phyloP scores from a whole-genome alignment of 2,329 filamentous ascomycete genomes.

The Diaporthe amygdali region DNA sequence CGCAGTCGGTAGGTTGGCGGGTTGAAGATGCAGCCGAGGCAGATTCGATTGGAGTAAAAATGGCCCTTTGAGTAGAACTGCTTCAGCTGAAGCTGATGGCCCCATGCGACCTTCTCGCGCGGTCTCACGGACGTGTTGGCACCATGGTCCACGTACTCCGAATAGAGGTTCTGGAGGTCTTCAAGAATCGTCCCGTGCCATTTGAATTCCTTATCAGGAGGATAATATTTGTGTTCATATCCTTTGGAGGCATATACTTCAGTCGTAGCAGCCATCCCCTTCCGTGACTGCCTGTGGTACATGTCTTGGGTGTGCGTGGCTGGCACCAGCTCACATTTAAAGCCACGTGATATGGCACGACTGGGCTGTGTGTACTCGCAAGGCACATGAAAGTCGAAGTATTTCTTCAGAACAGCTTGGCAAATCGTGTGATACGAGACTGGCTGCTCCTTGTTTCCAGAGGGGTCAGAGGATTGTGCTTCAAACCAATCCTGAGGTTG shows the following conservation, averaged over 20 bases:
- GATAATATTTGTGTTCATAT: too few species aligned
- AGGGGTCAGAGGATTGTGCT: not conserved
- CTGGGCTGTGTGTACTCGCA: not conserved
- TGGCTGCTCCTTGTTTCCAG: not conserved
- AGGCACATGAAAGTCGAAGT: not conserved
- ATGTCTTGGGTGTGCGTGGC: too few species aligned
- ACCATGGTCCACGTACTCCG: too few species aligned
- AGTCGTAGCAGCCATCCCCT: too few species aligned
- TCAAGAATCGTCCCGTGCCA: too few species aligned
- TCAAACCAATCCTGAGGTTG: not conserved
- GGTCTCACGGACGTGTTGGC: too few species aligned
- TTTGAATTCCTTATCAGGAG: too few species aligned
- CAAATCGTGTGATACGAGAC: not conserved
- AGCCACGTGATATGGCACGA: too few species aligned
- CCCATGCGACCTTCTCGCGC: not conserved
- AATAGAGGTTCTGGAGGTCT: too few species aligned
- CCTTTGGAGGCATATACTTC: too few species aligned
- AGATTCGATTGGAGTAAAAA: not conserved
- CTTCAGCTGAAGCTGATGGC: not conserved
- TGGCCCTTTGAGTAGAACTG: not conserved
- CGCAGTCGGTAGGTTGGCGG: not conserved
- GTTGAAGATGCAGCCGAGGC: not conserved
- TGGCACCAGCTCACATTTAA: not conserved
- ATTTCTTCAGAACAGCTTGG: not conserved
- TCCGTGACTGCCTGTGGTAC: too few species aligned